Percentiles rank a stretch among this genome's conserved stretches.
These are phyloP conservation scores for Aspergillus conjunctus DNA, from an alignment of 495 filamentous ascomycete species.

Conservation along the genomic window DNA sequence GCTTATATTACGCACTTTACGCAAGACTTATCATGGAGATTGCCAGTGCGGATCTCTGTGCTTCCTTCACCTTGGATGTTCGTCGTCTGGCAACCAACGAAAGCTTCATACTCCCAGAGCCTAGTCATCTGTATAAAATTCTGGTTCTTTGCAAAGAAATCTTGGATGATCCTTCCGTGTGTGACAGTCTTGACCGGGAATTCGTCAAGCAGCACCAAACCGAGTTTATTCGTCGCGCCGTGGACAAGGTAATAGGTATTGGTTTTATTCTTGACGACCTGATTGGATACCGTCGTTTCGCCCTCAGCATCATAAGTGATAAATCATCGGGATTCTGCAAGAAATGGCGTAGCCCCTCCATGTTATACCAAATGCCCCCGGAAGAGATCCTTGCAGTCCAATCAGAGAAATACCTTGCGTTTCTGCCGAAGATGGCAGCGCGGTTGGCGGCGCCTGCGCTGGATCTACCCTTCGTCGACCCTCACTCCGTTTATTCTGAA, in stretches of 20 bases:
- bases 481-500: slow-evolving; percentile 14
- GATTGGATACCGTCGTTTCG: slow-evolving; percentile 38
- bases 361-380: slow-evolving; percentile 32
- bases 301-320: slow-evolving; percentile 25
- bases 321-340: slow-evolving; percentile 25
- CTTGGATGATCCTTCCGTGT: slow-evolving; percentile 35
- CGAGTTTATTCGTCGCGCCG: slow-evolving; percentile 27
- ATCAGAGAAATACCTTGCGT: slow-evolving; percentile 41
- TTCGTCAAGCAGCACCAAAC: slow-evolving; percentile 34
- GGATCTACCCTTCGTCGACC: slow-evolving; percentile 34
- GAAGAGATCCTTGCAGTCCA: slow-evolving; percentile 30
- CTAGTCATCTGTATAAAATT: slow-evolving; percentile 37
- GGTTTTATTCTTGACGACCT: slow-evolving; percentile 29
- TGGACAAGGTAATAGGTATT: slow-evolving; percentile 6
- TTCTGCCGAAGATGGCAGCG: slow-evolving; percentile 22
- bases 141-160: slow-evolving; percentile 36
- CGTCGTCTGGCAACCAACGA: slow-evolving; percentile 18
- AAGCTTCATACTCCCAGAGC: slow-evolving; percentile 33
- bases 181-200: slow-evolving; percentile 25
- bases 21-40: slow-evolving; percentile 42
- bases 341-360: slow-evolving; percentile 36
- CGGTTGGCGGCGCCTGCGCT: slow-evolving; percentile 21
- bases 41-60: slow-evolving; percentile 40
- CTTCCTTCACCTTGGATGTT: slow-evolving; percentile 27
- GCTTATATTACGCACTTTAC: slow-evolving; percentile 42